Evolutionary conservation across 2,329 filamentous ascomycete species (phyloP).

Genomic region (Pseudogymnoascus sp.): DNA sequence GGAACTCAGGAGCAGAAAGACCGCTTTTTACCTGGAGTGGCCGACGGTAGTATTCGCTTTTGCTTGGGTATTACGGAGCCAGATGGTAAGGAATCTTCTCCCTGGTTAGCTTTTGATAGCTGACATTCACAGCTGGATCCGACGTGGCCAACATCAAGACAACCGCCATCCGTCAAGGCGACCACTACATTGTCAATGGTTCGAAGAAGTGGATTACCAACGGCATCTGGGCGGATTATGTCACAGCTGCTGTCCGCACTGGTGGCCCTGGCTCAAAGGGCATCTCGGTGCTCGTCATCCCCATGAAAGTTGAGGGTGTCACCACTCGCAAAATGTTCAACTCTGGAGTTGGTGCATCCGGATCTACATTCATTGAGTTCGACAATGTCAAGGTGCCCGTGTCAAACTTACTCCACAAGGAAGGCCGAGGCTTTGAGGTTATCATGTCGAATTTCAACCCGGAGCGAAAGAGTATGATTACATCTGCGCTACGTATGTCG

Average conservation of each 20-base stretch:
- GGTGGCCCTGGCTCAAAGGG: conserved; percentile 46
- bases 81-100: conserved; percentile 39
- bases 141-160: conserved; percentile 59
- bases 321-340: conserved; percentile 51
- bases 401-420: conserved; percentile 45
- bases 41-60: conserved; percentile 52
- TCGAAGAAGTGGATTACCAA: conserved; percentile 65
- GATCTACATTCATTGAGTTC: conserved; percentile 47
- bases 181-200: conserved; percentile 56
- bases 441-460: conserved; percentile 56
- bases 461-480: conserved; percentile 52
- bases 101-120: conserved; percentile 42
- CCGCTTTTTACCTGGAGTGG: conserved; percentile 52
- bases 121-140: conserved; percentile 40
- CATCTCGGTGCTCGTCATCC: conserved; percentile 52
- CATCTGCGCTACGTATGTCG: conserved; percentile 49
- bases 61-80: conserved; percentile 61
- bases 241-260: conserved; percentile 55
- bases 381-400: conserved; percentile 49
- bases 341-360: conserved; percentile 58
- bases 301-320: conserved; percentile 43
- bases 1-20: conserved; percentile 53
- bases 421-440: conserved; percentile 49
- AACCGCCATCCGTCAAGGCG: conserved; percentile 45
- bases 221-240: conserved; percentile 52